Base-by-base conservation (phyloP, 176 grass and related monocot genomes). In the Cenchrus fungigraminus region DNA sequence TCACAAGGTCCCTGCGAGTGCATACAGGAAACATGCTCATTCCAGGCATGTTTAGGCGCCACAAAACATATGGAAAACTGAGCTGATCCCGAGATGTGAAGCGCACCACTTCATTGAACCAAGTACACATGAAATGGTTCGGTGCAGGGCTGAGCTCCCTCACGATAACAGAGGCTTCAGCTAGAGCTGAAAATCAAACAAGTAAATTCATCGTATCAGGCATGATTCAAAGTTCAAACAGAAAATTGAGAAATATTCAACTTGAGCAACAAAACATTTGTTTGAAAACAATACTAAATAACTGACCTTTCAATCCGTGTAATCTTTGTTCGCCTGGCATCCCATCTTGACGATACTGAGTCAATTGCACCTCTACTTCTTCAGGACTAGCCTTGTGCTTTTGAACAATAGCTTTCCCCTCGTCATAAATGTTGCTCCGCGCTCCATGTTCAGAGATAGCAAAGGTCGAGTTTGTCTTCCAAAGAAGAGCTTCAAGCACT, bases 401-500 rank as follows among this genome's bases (percentile, higher is more conserved):
- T 79, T 85, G 87, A 78, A 98, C 81, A 79, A 98, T 82, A 57
- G 91, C 97, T 87, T 92, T 94, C 29, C 82, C 97, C 83, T 98
- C 97, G 20, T 92, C 90, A 83, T 95, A 95, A 56, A 98, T 85
- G 81, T 91, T 95, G 77, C 89, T 94, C 54, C 91, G 81, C 31
- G 93, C 93, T 85, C 97, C 97, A 82, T 98, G 97, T 86, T 98
- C 97, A 74, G 91, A 98, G 71, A 98, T 95, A 79, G 93, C 93
- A 71, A 98, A 89, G 55, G 92, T 88, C 81, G 91, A 98, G 61
- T 93, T 92, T 72, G 86, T 94, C 59, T 91, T 94, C 97, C 93
- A 96, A 82, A 98, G 90, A 49, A 98, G 81, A 28, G 88, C 91
- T 86, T 98, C 97, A 17, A 98, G 74, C 45, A 95, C 88, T 45